Evolutionary conservation across 345 rosid genomes (phyloP), one percentile per base, ranked within the genome.

Genomic region (Eutrema yunnanense): DNA sequence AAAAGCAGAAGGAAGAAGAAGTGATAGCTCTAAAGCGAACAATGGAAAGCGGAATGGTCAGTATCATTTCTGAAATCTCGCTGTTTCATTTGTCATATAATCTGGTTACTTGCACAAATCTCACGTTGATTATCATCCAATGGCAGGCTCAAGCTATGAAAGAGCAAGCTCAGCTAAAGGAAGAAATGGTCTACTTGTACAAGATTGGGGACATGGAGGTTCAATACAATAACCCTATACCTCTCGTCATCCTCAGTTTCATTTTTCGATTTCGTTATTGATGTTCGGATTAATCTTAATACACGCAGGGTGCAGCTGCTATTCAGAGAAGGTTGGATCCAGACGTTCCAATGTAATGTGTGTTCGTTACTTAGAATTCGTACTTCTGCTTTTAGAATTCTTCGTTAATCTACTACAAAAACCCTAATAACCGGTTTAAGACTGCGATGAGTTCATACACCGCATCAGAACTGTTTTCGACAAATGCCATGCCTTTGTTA

Each of bases 21-120:
- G 93, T 95, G 29, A 74, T 82, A 68, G 81, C 88, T 54, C 83
- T 94, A 46, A 94, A 92, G 80, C 74, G 37, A 6, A 83, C 96
- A 12, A 95, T 95, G 99, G 95, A 95, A 88, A 80, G 93, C 56
- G 99, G 99, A 88, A 89, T 95, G 99, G 99, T 95, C 14, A 73
- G 93, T 75, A 16, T 69, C 69, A 67, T 46, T 3, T 22, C 14
- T 42, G 4, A 60, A 37, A 27, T 32, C 51, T 30, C 14, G 8
- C 5, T 33, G 9, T 22, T 55, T 34, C 6, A 2, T 8, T 54
- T 37, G 32, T 49, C 9, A 26, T 30, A 22, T 38, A 13, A 30
- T 63, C 56, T 42, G 6, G 27, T 44, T 48, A n/a, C 46, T 62
- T 34, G 22, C 33, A 22, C 4, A 30, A 22, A 16, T 36, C 51